Conservation (phyloP, 2,329 filamentous ascomycete species). For the Triangularia verruculosa region DNA sequence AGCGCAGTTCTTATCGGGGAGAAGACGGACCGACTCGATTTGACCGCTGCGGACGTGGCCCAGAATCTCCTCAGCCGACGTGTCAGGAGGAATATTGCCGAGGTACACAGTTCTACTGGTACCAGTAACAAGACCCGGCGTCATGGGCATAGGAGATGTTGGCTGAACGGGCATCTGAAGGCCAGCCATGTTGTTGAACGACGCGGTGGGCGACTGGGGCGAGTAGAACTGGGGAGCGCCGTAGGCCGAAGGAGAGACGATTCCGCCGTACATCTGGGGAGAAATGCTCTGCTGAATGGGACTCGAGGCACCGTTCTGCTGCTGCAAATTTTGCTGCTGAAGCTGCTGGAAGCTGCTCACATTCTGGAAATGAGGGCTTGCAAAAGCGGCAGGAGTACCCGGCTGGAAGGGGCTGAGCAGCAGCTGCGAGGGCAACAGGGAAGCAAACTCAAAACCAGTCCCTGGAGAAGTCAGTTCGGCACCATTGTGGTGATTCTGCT, state of each 20-base stretch:
- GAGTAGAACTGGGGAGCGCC: slow-evolving; percentile 78
- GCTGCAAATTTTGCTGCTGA: slow-evolving; percentile 51
- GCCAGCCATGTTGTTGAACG: slow-evolving; percentile 62
- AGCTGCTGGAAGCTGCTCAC: slow-evolving; percentile 72
- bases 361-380: slow-evolving; percentile 86
- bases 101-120: slow-evolving; percentile 96
- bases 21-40: slow-evolving; percentile 95
- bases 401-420: slow-evolving; percentile 96
- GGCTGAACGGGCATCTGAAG: slow-evolving; percentile 59
- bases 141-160: slow-evolving; percentile 71
- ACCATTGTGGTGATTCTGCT: slow-evolving; percentile 48
- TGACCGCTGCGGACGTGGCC: slow-evolving; percentile 95
- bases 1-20: slow-evolving; percentile 98
- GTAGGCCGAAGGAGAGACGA: slow-evolving; percentile 83
- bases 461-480: slow-evolving; percentile 82
- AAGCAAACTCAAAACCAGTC: slow-evolving; percentile 91
- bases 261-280: slow-evolving; percentile 76
- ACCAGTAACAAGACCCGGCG: slow-evolving; percentile 77
- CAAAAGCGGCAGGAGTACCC: slow-evolving; percentile 84
- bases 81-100: slow-evolving; percentile 98
- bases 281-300: slow-evolving; percentile 76
- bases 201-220: slow-evolving; percentile 80
- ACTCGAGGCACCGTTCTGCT: slow-evolving; percentile 65
- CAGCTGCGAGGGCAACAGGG: slow-evolving; percentile 88
- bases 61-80: slow-evolving; percentile 91